Conservation (phyloP, 2,329 filamentous ascomycete genomes). For the Monosporascus sp. region DNA sequence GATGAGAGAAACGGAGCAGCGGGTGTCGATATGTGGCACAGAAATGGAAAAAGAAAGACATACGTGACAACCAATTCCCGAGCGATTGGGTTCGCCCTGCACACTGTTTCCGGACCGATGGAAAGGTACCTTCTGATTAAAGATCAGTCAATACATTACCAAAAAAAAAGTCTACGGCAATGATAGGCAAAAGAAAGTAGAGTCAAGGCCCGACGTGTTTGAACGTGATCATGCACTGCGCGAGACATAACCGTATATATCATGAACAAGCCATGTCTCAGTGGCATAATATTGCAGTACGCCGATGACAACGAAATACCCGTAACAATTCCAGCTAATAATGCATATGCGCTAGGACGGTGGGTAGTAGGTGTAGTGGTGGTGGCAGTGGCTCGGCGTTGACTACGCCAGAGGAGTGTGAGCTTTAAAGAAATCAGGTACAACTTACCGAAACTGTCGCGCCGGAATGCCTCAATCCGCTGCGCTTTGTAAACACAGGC, state of each 20-base stretch:
- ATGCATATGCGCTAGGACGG: conserved; percentile 19
- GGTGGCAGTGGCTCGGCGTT: conserved; percentile 11
- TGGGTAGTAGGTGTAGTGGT: conserved; percentile 8
- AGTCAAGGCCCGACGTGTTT: not conserved
- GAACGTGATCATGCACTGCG: not conserved
- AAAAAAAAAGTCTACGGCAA: not conserved
- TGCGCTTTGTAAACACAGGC: not conserved
- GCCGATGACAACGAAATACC: conserved; percentile 16
- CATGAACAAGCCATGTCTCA: conserved; percentile 9
- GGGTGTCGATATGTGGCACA: conserved; percentile 13
- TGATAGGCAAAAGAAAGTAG: not conserved
- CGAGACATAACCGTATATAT: conserved; percentile 5
- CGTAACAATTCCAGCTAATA: conserved; percentile 14
- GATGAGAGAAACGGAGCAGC: conserved; percentile 20
- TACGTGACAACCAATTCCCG: conserved; percentile 25
- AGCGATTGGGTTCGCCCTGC: conserved; percentile 26
- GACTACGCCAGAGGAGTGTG: conserved; percentile 10
- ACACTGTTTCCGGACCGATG: conserved; percentile 22
- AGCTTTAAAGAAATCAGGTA: conserved; percentile 15
- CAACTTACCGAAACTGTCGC: conserved; percentile 13
- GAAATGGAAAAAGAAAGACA: conserved; percentile 16
- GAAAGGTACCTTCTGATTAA: conserved; percentile 15
- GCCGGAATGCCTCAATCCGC: conserved; percentile 5
- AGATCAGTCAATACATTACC: conserved; percentile 6
- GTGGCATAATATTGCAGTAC: conserved; percentile 10